These are phyloP conservation scores for Isatis lusitanica DNA, from an alignment of 441 rosid genomes.

Conservation along the genomic window DNA sequence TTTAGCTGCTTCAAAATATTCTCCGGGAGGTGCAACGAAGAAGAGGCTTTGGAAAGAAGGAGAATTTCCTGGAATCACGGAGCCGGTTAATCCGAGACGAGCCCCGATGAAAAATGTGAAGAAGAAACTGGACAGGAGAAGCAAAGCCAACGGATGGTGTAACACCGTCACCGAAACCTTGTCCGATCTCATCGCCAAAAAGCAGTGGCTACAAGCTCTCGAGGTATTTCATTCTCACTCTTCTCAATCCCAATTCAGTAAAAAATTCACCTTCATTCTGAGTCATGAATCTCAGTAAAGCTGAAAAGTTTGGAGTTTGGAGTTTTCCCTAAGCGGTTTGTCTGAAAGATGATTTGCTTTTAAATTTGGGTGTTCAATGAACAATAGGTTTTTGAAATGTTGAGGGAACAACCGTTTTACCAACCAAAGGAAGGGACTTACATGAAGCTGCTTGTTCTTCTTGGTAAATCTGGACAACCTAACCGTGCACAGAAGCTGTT, in stretches of 20 bases:
- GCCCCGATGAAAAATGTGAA: slow-evolving; percentile 70
- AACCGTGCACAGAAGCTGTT: slow-evolving; percentile 66
- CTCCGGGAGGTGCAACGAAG: slow-evolving; percentile 41
- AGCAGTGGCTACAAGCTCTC: slow-evolving; percentile 81
- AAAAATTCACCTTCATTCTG: background rate
- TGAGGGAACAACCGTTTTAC: slow-evolving; percentile 71
- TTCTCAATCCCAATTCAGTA: background rate
- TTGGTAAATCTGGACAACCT: slow-evolving; percentile 71
- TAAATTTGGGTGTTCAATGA: background rate
- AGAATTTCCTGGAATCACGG: slow-evolving; percentile 67
- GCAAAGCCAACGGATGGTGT: slow-evolving; percentile 66
- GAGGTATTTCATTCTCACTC: slow-evolving; percentile 43
- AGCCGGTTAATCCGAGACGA: slow-evolving; percentile 39
- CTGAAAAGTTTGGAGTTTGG: background rate
- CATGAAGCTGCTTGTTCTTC: slow-evolving; percentile 76
- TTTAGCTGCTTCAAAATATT: slow-evolving; percentile 34
- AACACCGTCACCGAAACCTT: slow-evolving; percentile 75
- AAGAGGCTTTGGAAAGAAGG: slow-evolving; percentile 81
- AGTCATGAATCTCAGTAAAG: background rate
- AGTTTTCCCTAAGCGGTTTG: background rate
- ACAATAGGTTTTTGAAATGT: slow-evolving; percentile 61
- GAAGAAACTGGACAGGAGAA: slow-evolving; percentile 67
- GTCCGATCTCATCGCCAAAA: slow-evolving; percentile 67
- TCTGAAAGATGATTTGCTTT: background rate
- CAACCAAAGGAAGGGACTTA: slow-evolving; percentile 84